These are phyloP conservation scores for Rhodomyrtus psidioides DNA, from an alignment of 441 rosid species.

Conservation along the genomic window DNA sequence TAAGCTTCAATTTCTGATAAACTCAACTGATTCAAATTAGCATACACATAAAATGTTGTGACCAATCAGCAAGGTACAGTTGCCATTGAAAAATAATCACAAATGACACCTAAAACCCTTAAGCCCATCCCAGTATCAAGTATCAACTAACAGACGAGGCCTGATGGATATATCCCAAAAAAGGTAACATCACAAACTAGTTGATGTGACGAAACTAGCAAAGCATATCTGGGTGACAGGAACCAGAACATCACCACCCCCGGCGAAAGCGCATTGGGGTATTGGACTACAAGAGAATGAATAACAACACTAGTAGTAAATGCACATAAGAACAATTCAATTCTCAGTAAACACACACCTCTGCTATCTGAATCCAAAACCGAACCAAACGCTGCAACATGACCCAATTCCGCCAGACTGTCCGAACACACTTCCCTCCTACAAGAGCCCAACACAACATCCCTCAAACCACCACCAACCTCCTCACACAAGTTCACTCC, in stretches of 20 bases:
- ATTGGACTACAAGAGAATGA: background rate
- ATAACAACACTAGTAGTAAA: background rate
- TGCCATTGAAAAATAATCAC: background rate
- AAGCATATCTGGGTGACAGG: background rate
- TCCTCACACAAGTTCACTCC: conserved; percentile 25
- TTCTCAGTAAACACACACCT: conserved; percentile 30
- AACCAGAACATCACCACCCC: background rate
- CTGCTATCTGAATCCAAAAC: conserved; percentile 26
- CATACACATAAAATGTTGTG: background rate
- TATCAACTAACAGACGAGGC: background rate
- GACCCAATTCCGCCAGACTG: conserved; percentile 27
- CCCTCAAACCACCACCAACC: conserved; percentile 19
- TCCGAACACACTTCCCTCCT: conserved; percentile 67
- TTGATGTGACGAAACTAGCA: background rate
- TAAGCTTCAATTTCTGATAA: background rate
- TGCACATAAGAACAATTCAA: background rate
- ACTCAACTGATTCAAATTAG: background rate
- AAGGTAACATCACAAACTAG: background rate
- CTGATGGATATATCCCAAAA: background rate
- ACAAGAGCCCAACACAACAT: conserved; percentile 61
- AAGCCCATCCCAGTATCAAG: background rate
- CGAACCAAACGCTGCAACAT: conserved; percentile 19
- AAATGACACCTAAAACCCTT: background rate
- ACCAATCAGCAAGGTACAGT: background rate
- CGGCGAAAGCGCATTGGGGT: background rate